phyloP scores from a whole-genome alignment of 2,329 filamentous ascomycete genomes.

The Chalaropsis thielavioides region DNA sequence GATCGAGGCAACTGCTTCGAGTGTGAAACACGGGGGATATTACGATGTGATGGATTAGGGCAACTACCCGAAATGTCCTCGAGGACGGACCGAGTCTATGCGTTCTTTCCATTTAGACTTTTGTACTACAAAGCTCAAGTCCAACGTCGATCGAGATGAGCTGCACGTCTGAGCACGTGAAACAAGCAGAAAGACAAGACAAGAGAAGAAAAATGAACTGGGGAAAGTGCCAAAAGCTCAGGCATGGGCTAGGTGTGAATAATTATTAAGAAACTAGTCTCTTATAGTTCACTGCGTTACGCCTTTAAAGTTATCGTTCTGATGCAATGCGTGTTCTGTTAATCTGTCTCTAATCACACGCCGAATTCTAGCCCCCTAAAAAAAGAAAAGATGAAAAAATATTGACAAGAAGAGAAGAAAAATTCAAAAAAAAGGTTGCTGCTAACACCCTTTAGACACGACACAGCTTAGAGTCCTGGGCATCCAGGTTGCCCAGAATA shows the following conservation, averaged over 20 bases:
- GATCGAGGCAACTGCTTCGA: neutral
- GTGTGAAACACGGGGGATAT: neutral
- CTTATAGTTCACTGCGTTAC: neutral
- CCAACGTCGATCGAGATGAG: too few relatives aligned
- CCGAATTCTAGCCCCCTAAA: slow-evolving; percentile 22
- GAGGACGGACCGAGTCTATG: too few relatives aligned
- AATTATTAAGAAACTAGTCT: neutral
- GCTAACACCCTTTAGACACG: neutral
- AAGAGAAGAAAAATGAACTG: neutral
- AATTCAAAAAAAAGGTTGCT: neutral
- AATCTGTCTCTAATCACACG: neutral
- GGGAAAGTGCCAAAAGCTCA: neutral
- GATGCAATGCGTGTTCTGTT: slow-evolving; percentile 3
- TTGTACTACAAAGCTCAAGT: too few relatives aligned
- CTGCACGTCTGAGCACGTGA: neutral
- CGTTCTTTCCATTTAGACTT: too few relatives aligned
- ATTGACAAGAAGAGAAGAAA: neutral
- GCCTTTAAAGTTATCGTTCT: neutral
- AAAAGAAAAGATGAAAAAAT: slow-evolving; percentile 11
- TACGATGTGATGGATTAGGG: neutral
- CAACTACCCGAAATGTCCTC: neutral
- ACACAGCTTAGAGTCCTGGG: slow-evolving; percentile 28
- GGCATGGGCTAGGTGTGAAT: neutral
- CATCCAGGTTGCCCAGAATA: slow-evolving; percentile 22
- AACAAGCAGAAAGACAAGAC: neutral